These are phyloP conservation scores for Lichtheimia ornata DNA, from an alignment of 371 early-diverging fungal species.

Conservation along the genomic window DNA sequence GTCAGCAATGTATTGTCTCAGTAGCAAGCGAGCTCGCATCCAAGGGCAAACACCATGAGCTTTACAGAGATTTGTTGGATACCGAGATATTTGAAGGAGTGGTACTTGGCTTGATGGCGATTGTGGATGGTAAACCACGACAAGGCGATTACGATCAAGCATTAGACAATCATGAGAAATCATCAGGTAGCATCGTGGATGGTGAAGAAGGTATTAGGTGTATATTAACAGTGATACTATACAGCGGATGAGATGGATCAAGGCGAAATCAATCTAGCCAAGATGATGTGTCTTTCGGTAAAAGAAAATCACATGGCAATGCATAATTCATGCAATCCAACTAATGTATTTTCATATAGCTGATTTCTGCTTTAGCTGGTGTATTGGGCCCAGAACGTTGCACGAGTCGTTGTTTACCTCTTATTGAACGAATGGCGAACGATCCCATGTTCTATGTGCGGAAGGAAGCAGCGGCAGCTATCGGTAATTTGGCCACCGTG, in stretches of 20 bases:
- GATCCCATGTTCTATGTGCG: slow-evolving; percentile 60
- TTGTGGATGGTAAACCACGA: slow-evolving; percentile 35
- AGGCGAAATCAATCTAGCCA: slow-evolving; percentile 59
- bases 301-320: neutral
- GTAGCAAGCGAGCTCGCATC: slow-evolving; percentile 47
- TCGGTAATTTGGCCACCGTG: slow-evolving; percentile 49
- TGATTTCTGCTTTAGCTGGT: slow-evolving; percentile 50
- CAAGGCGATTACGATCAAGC: slow-evolving; percentile 15
- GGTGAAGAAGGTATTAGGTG: no score
- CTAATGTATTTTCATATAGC: slow-evolving; percentile 27
- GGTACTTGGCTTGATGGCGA: slow-evolving; percentile 44
- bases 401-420: slow-evolving; percentile 49
- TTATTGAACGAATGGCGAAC: slow-evolving; percentile 49
- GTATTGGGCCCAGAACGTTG: slow-evolving; percentile 52
- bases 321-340: neutral
- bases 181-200: neutral
- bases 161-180: slow-evolving; percentile 3
- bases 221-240: no score
- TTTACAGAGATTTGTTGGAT: slow-evolving; percentile 42
- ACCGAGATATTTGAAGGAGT: slow-evolving; percentile 58
- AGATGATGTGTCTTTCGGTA: slow-evolving; percentile 63
- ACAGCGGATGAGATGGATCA: slow-evolving; percentile 37
- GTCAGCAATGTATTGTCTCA: slow-evolving; percentile 51
- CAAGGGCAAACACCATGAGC: slow-evolving; percentile 16
- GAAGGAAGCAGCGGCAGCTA: slow-evolving; percentile 61